phyloP scores from a whole-genome alignment of 257 asterid species.

The Ophiorrhiza pumila region DNA sequence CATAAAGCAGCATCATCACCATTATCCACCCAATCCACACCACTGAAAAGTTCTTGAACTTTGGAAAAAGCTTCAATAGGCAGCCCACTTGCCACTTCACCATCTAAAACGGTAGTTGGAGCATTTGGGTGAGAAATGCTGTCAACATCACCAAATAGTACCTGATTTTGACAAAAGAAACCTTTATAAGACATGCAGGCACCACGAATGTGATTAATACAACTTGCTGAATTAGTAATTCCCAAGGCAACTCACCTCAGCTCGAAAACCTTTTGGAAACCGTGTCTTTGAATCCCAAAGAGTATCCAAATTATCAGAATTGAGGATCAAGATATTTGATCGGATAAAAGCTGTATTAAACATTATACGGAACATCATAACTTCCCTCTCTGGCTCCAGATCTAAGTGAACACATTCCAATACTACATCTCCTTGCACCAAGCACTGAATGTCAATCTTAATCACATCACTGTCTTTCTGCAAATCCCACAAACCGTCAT shows the following conservation, averaged over 20 bases:
- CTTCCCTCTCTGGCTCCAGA: conserved; percentile 93
- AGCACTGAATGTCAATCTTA: conserved; percentile 94
- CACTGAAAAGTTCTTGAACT: conserved; percentile 90
- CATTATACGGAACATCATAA: conserved; percentile 96
- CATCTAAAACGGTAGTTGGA: conserved; percentile 67
- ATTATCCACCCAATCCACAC: conserved; percentile 80
- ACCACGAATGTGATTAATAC: conserved; percentile 12
- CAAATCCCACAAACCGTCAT: conserved; percentile 19
- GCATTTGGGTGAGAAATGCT: conserved; percentile 60
- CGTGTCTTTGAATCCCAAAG: conserved; percentile 92
- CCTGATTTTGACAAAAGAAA: conserved; percentile 38
- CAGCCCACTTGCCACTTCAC: conserved; percentile 87
- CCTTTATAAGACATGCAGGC: conserved; percentile 19
- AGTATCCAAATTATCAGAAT: conserved; percentile 84
- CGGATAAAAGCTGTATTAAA: conserved; percentile 97
- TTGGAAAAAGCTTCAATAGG: conserved; percentile 93
- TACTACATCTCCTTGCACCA: conserved; percentile 98
- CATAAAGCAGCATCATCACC: conserved; percentile 90
- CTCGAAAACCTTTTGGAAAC: conserved; percentile 88
- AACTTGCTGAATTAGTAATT: conserved; percentile 16
- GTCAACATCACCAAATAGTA: conserved; percentile 93
- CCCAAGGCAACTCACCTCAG: conserved; percentile 61
- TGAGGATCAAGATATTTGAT: conserved; percentile 89
- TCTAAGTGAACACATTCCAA: conserved; percentile 92
- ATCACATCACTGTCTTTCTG: conserved; percentile 97